Percentiles rank a stretch among this genome's conserved stretches.
These are phyloP conservation scores for Margaritispora aquatica DNA, from an alignment of 495 filamentous ascomycete genomes.

Conservation along the genomic window DNA sequence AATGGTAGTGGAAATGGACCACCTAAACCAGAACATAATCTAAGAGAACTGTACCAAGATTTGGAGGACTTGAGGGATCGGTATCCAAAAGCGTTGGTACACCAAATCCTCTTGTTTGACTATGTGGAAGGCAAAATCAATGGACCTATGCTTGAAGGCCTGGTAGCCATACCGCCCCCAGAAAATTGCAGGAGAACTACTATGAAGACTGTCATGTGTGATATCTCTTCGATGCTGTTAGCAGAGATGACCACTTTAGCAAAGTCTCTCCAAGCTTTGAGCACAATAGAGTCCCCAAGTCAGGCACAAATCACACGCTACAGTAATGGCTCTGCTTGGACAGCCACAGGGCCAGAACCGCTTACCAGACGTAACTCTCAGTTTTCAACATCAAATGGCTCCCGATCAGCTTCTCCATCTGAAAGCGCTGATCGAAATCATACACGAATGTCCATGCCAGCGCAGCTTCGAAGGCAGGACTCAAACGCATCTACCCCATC, in stretches of 20 bases:
- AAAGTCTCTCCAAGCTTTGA: slow-evolving; percentile 73
- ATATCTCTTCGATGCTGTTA: slow-evolving; percentile 76
- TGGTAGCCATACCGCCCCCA: slow-evolving; percentile 67
- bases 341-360: slow-evolving; percentile 28
- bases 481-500: slow-evolving; percentile 25
- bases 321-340: slow-evolving; percentile 30
- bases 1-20: slow-evolving; percentile 33
- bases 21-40: slow-evolving; percentile 39
- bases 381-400: slow-evolving; percentile 32
- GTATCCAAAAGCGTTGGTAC: slow-evolving; percentile 69
- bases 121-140: slow-evolving; percentile 41
- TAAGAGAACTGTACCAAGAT: slow-evolving; percentile 53
- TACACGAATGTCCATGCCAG: slow-evolving; percentile 77
- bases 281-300: slow-evolving; percentile 71
- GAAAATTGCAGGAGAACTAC: slow-evolving; percentile 73
- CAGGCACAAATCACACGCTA: slow-evolving; percentile 28
- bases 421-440: slow-evolving; percentile 39
- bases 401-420: slow-evolving; percentile 43
- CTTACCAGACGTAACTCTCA: slow-evolving; percentile 49
- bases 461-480: slow-evolving; percentile 32
- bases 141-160: slow-evolving; percentile 48
- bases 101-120: slow-evolving; percentile 76
- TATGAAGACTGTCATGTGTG: slow-evolving; percentile 91
- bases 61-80: slow-evolving; percentile 62
- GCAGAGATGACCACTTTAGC: slow-evolving; percentile 85